Evolutionary conservation across 768 basidiomycete genomes (phyloP), one percentile per base, ranked within the genome.

Genomic region (Rhodotorula babjevae): DNA sequence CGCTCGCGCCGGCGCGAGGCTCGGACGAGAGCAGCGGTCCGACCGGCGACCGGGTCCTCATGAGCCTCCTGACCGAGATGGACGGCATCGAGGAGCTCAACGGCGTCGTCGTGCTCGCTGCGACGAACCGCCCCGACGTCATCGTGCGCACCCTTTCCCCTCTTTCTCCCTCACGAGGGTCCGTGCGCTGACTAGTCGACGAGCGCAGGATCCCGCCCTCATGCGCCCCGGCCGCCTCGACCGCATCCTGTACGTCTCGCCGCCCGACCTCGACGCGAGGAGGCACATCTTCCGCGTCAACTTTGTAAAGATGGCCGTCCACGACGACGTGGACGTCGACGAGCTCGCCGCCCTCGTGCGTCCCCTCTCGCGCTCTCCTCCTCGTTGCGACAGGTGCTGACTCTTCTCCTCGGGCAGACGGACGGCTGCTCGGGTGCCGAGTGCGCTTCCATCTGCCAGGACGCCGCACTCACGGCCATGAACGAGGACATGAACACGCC

Each of bases 371-470:
- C 33, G 25, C 55, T 14, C 16, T 3, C n/a, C 21, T 23, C 11
- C 53, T 72, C 64, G 68, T 27, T 11, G 36, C 36, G 36, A 27
- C 25, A 25, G 16, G 15, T 57, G 19, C 18, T 31, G 2, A 56
- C 29, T 62, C 36, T 36, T 36, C 36, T 9, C 9, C 36, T 36
- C 36, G 36, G 4, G 23, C 78, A 98, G 96, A 90, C 93, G 2
- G 88, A 90, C 18, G 96, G 95, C 1, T 99, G 93, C 80, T 98
- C 94, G 29, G 96, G 96, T 10, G 96, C 96, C 11, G 96, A 99
- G 81, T 87, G 98, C 47, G 85, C 87, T 12, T 88, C 90, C 16
- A 85, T 98, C 57, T 98, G 94, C 79, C 96, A 98, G 82, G 95
- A 99, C 81, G 96, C 96, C 8, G 96, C 95, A 0, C 81, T 98